Evolutionary conservation across 179 eudicot species (phyloP), one percentile per base, ranked within the genome.

Genomic region (Heliamphora pulchella): DNA sequence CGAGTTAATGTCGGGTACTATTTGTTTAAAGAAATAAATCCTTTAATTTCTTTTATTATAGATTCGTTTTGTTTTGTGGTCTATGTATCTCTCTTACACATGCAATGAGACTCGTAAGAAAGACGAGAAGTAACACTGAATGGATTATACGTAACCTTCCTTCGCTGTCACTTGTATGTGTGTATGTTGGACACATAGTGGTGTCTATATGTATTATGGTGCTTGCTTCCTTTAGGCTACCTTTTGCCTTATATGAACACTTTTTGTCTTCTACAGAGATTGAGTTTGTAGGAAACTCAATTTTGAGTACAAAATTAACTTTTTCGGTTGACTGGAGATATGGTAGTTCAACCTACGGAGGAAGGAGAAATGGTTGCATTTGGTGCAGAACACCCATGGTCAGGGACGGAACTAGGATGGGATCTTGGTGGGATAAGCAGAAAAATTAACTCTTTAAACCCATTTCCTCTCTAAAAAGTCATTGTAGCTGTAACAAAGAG

Each of bases 1-100:
- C 83, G 97, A 95, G 78, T 90, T 91, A 67, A 93, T 95, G 98
- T 97, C 98, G 86, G 98, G 98, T 95, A 79, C 61, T 79, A 74
- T 58, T 20, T 8, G 22, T 71, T 31, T 18, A 43, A 68, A 8
- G 8, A 5, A 54, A 20, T 50, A 5, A 31, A 31, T 73, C 18
- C 47, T 54, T 75, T 75, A 43, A 39, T 75, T 22, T 51, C 3
- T 53, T 17, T 9, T 7, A 14, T 3, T 41, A 9, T 41, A 10
- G 8, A 57, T 22, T 15, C 9, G 55, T 74, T 54, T 22, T 54
- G n/a, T 63, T 63, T 74, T 54, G 62, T 6, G 5, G 1, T 55
- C 11, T 31, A 54, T 5, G 5, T 13, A 10, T 51, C 14, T 31
- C 55, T 18, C 41, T 73, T 73, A 41, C 20, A 74, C 7, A 53